Conservation (phyloP, 148 eudicot species). For the Polygonum maritimum region DNA sequence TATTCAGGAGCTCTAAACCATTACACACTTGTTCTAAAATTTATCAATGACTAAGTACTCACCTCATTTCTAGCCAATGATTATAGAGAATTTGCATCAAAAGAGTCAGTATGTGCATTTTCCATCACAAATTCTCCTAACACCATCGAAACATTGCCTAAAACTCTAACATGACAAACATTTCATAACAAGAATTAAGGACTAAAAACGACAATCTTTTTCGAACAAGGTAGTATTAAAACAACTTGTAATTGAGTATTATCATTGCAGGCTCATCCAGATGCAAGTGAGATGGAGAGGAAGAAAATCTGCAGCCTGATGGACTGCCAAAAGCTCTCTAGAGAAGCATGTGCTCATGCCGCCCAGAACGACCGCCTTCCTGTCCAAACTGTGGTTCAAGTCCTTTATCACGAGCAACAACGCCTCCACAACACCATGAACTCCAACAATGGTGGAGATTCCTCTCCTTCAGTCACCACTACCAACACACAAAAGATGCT, state of each 20-base stretch:
- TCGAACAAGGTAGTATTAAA: background rate
- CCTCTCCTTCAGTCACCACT: conserved; percentile 22
- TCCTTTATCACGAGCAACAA: conserved; percentile 88
- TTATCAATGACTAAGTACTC: no score
- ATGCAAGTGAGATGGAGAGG: conserved; percentile 62
- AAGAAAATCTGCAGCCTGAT: conserved; percentile 84
- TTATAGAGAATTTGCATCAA: no score
- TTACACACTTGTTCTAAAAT: no score
- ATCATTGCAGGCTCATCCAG: conserved; percentile 63
- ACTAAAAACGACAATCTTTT: no score
- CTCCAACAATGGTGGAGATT: conserved; percentile 8
- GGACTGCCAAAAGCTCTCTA: conserved; percentile 90
- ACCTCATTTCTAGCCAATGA: no score
- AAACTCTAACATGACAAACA: no score
- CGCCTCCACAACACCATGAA: conserved; percentile 62
- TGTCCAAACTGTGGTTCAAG: conserved; percentile 86
- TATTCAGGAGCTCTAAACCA: no score
- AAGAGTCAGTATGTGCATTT: no score
- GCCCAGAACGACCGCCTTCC: conserved; percentile 97
- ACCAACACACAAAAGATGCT: conserved; percentile 1
- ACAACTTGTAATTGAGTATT: background rate
- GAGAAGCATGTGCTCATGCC: conserved; percentile 93
- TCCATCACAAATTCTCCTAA: no score
- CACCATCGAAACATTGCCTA: no score
- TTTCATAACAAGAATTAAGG: no score